Base-by-base conservation (phyloP, 768 basidiomycete genomes). In the Pisolithus marmoratus region DNA sequence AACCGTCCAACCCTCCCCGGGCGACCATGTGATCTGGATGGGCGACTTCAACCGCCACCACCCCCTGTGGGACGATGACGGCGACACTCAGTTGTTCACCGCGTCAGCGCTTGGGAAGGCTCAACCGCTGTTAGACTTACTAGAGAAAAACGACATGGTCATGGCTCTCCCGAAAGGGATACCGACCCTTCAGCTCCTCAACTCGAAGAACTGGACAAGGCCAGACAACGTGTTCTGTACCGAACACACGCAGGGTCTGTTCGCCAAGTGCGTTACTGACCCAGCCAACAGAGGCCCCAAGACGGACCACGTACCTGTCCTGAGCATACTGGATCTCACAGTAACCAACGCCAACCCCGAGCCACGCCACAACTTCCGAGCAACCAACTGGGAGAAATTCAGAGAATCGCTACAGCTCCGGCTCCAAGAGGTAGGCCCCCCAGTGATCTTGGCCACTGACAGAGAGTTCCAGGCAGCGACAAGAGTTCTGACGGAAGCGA, bases 41-140 rank as follows among this genome's bases (percentile, higher is more conserved):
- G 59, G 64, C 0, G 55, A 65, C 54, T 65, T 65, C 53, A 64
- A 64, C 38, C 38, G 52, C 6, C 64, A 64, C 38, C 64, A 64
- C 46, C 62, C 59, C 0, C 38, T 58, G 2, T 65, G 64, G 61
- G 63, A 65, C 5, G 49, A 58, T 1, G 19, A 49, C 3, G 46
- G 57, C 1, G 40, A 41, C 22, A 22, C 11, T 1, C 48, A 49
- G 14, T 49, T 64, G 0, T 58, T 62, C 36, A 61, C 51, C 4
- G 45, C 40, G 4, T 6, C 6, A 3, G 34, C 51, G 4, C 48
- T 51, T 0, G 23, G 26, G 1, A 43, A 22, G 4, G 44, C 49
- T 0, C 48, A 57, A 17, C 23, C 40, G 1, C 44, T 58, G 2
- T 22, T 58, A 0, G 37, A 58, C 27, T 19, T 58, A 0, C 38